Base-by-base conservation (phyloP, 176 grass and related monocot genomes). In the Oryza officinalis region DNA sequence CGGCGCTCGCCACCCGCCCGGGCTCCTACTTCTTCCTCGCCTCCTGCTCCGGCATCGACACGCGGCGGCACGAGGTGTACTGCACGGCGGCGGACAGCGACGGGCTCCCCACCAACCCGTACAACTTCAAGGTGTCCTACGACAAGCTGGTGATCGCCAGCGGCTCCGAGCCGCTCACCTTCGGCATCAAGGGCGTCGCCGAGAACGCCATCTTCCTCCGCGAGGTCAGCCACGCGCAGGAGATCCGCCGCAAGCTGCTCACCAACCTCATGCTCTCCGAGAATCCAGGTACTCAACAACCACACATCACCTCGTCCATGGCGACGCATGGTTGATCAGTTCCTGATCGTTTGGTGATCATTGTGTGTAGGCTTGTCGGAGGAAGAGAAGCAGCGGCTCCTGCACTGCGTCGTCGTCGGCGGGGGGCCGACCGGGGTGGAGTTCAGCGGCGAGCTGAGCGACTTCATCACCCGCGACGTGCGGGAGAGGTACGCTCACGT, bases 91-190 rank as follows among this genome's bases (percentile, higher is more conserved):
- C 81, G n/a, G 6, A 47, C 6, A 17, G 80, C 45, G 87, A 91
- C 2, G 91, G 83, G 25, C 71, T 87, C 11, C 38, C 89, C 40
- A 25, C 41, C 22, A 44, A 90, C 22, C 91, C 96, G 0, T 95
- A 98, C 77, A 44, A 40, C 65, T 95, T 98, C 76, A 98, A 87
- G 83, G 88, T 95, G 20, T 80, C 91, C 47, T 98, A 98, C 64
- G 96, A 98, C 86, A 98, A 98, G 89, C 86, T 98, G 31, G 91
- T 95, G n/a, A 98, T 98, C 70, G 91, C 90, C 23, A 92, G 89
- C 75, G 96, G 93, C 64, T 87, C 96, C 20, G 84, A 95, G 45
- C 96, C 96, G 13, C 86, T 92, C 44, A 98, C 96, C 38, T 98
- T 98, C 71, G 93, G 90, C 40, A 92, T 95, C 70, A 93, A 85